These are phyloP conservation scores for Porodaedalea pini DNA, from an alignment of 1,284 basidiomycete genomes.

Conservation along the genomic window DNA sequence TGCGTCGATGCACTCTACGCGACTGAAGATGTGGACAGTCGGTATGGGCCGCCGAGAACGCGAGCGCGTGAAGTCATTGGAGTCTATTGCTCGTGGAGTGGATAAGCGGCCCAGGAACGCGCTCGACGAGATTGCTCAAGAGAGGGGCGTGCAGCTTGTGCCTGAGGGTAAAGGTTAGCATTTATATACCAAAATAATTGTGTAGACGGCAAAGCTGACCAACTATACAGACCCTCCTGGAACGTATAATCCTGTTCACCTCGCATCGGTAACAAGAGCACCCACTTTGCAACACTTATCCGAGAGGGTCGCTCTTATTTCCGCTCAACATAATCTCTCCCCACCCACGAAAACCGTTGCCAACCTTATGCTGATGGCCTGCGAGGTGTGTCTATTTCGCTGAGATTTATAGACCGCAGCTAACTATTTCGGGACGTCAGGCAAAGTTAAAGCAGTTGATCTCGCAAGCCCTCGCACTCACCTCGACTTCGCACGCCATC, in stretches of 20 bases:
- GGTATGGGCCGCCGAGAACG: constrained; percentile 69
- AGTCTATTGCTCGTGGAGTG: constrained; percentile 32
- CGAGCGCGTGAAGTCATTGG: constrained; percentile 58
- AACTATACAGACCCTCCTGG: constrained; percentile 57
- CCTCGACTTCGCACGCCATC: constrained; percentile 69
- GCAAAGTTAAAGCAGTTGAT: constrained; percentile 80
- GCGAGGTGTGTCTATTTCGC: constrained; percentile 49
- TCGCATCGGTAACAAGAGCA: constrained; percentile 64
- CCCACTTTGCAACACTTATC: constrained; percentile 74
- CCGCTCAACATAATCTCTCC: constrained; percentile 67
- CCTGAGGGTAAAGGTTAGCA: constrained; percentile 59
- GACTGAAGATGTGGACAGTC: constrained; percentile 73
- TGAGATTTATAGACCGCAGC: background rate
- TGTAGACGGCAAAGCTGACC: constrained; percentile 5
- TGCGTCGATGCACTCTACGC: constrained; percentile 51
- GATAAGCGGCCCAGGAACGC: constrained; percentile 40
- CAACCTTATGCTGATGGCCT: constrained; percentile 68
- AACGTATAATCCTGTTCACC: constrained; percentile 62
- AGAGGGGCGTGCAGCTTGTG: constrained; percentile 60
- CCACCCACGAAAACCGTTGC: constrained; percentile 60
- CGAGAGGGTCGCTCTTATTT: constrained; percentile 75
- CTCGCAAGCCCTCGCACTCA: constrained; percentile 70
- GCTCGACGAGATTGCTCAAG: constrained; percentile 65
- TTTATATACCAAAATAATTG: background rate
- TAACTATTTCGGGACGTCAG: constrained; percentile 33